Base-by-base conservation (phyloP, 352 stramenopile species). In the Phytopythium aichiense region DNA sequence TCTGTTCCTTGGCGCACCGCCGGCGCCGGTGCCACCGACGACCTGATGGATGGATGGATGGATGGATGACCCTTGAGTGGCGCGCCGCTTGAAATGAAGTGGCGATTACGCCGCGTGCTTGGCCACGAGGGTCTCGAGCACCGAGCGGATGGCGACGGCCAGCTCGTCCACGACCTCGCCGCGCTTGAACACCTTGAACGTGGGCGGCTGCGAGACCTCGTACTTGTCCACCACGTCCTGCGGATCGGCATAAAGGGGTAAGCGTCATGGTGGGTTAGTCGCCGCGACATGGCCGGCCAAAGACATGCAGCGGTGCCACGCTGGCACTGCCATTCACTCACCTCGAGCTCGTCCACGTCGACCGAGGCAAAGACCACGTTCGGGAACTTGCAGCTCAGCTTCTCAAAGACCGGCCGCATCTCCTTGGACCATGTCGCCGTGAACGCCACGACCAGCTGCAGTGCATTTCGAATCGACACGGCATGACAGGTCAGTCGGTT, bases 141-240 rank as follows among this genome's bases (percentile, higher is more conserved):
- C 78, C 46, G 63, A 81, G 56, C 74, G 70, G 60, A 91, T 90
- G 42, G 89, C 89, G 51, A 87, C 92, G 22, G 67, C 78, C 22
- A 98, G 67, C 73, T 97, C 79, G 42, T 97, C 85, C 5, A 97
- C 84, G 58, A 89, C 93, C n/a, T 79, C 79, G 54, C 91, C 90
- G 31, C 76, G 64, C 71, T 97, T 96, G 73, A 88, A 98, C 54
- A 98, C 84, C 65, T 98, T 92, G 71, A 98, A 98, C 25, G 90
- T 98, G 13, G 93, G 94, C 84, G 98, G 94, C 35, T 84, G 79
- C 33, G 71, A 75, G 51, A 98, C 87, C 7, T 83, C 80, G 61
- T 77, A 90, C 38, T 69, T 63, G 49, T 79, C 69, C 20, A 82
- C 77, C 46, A 95, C 69, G n/a, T 81, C 76, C 60, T 93, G 51